Evolutionary conservation across 164 flowering plant genomes (phyloP), one percentile per base, ranked within the genome.

Genomic region (Sextonia rubra): DNA sequence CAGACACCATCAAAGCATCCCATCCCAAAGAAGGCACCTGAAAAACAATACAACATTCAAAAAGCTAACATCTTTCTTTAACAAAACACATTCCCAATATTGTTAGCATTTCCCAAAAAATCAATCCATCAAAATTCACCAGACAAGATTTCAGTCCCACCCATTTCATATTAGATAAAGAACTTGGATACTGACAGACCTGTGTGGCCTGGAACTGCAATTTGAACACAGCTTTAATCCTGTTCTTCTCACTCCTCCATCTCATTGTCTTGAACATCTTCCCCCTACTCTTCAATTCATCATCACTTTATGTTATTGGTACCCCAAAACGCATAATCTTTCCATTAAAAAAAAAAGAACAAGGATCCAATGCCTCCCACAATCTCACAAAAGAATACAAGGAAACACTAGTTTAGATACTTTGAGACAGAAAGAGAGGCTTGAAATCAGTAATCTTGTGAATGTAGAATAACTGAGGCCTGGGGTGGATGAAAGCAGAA

Each of bases 201-300:
- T 92, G 89, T 79, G 94, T 85, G 26, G 88, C 97, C 71, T 85
- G 90, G 78, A 94, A 88, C 86, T 92, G 97, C 79, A 94, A 79
- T 71, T 83, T 92, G 86, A 90, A 92, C 2, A 78, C 88, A 71
- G 77, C 83, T 79, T 89, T 92, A 89, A 87, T 77, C 87, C 82
- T 94, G 91, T 81, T 87, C 90, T 86, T 92, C 74, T 94, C 97
- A 78, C 84, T 86, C 84, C 94, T 89, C 98, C 98, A 91, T 86
- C 89, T 80, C 75, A 85, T 85, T 47, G 94, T 73, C 88, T 82
- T 85, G 80, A 91, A 94, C 98, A 91, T 91, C 78, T 77, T 88
- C 74, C 4, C 79, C 63, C 47, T 12, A 60, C 32, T 61, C 76
- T 70, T 75, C 81, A 80, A 58, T 49, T 64, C 61, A 47, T 8